These are phyloP conservation scores for Fusarium cyanostomum DNA, from an alignment of 2,329 filamentous ascomycete species.

Conservation along the genomic window DNA sequence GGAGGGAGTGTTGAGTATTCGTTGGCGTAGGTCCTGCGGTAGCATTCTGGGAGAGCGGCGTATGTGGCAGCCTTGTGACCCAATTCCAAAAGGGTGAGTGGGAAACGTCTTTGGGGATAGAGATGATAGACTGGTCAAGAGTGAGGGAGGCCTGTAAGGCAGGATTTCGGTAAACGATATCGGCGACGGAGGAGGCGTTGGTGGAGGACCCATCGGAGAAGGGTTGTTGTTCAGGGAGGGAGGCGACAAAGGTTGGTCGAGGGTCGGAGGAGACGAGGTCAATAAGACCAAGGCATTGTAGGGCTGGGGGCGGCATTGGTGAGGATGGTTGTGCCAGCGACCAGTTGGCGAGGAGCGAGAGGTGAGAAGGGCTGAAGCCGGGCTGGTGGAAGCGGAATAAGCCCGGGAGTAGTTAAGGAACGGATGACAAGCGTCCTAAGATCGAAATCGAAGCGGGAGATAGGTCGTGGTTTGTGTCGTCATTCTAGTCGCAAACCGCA, in stretches of 20 bases:
- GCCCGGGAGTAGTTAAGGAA: background rate
- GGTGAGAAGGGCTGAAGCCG: background rate
- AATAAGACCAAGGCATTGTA: constrained; percentile 47
- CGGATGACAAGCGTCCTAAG: constrained; percentile 14
- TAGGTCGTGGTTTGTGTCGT: constrained; percentile 25
- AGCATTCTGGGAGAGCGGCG: constrained; percentile 8
- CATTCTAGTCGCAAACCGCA: constrained; percentile 31
- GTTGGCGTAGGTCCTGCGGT: constrained; percentile 2
- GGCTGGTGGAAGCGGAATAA: background rate
- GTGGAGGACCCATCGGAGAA: background rate
- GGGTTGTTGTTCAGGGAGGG: constrained; percentile 20
- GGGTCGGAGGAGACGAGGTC: constrained; percentile 55
- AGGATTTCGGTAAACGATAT: constrained; percentile 51
- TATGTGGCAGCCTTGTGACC: constrained; percentile 43
- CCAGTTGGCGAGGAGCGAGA: background rate
- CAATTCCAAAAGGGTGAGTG: constrained; percentile 53
- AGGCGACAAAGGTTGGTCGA: constrained; percentile 54
- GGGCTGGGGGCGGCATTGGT: constrained; percentile 39
- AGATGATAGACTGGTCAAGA: constrained; percentile 46
- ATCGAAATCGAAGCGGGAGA: constrained; percentile 10
- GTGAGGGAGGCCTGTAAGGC: constrained; percentile 45
- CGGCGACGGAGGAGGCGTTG: constrained; percentile 7
- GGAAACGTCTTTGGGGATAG: constrained; percentile 42
- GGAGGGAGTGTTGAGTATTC: constrained; percentile 42
- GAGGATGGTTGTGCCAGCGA: constrained; percentile 5